These are phyloP conservation scores for Fragosphaeria purpurea DNA, from an alignment of 2,329 filamentous ascomycete genomes.

Conservation along the genomic window DNA sequence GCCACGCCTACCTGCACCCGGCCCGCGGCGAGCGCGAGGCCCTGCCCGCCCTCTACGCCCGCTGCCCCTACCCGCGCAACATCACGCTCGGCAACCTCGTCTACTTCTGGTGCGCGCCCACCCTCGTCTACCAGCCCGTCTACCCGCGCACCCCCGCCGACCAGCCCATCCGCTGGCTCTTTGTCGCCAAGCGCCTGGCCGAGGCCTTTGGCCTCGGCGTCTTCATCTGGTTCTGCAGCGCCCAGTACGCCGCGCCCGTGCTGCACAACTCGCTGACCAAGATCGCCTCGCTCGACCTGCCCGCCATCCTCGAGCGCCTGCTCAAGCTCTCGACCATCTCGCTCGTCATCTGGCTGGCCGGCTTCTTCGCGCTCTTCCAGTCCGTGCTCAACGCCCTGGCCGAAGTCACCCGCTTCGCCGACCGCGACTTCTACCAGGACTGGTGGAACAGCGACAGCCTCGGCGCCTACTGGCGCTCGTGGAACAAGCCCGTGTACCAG, in stretches of 20 bases:
- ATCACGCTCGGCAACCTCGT: conserved; percentile 78
- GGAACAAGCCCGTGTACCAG: conserved; percentile 95
- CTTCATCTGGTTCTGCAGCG: conserved; percentile 91
- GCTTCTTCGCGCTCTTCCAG: conserved; percentile 95
- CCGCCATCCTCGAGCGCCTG: conserved; percentile 76
- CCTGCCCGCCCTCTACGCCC: conserved; percentile 70
- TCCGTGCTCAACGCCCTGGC: conserved; percentile 84
- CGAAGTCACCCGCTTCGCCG: conserved; percentile 81
- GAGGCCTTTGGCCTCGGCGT: conserved; percentile 71
- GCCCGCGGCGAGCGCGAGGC: conserved; percentile 53
- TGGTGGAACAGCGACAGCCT: conserved; percentile 95
- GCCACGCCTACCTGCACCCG: conserved; percentile 80
- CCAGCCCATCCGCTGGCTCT: conserved; percentile 67
- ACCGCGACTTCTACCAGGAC: conserved; percentile 89
- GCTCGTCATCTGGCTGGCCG: conserved; percentile 91
- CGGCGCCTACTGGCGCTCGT: conserved; percentile 84
- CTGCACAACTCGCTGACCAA: conserved; percentile 83
- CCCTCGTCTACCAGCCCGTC: conserved; percentile 90
- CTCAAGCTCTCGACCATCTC: conserved; percentile 95
- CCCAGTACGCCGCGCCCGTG: conserved; percentile 87
- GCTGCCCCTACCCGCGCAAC: conserved; percentile 82
- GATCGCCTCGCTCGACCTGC: conserved; percentile 68
- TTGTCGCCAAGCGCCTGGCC: conserved; percentile 70
- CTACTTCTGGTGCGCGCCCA: conserved; percentile 98
- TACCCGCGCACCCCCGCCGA: conserved; percentile 65